Evolutionary conservation across 192 early-diverging fungal genomes (phyloP).

Genomic region (Tieghemiomyces parasiticus): DNA sequence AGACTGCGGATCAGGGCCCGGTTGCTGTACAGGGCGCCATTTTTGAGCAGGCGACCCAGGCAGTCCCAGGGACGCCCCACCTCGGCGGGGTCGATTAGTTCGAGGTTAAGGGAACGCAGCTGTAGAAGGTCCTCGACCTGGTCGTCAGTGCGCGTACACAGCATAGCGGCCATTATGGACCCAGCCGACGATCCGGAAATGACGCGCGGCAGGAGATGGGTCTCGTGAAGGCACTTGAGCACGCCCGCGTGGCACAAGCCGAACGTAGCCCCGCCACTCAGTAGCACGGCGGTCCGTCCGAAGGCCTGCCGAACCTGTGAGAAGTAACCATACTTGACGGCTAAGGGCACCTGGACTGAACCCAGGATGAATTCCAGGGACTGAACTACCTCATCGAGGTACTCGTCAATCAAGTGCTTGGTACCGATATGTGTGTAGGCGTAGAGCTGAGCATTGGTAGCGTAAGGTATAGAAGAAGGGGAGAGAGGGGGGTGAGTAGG

Average conservation of each 20-base stretch:
- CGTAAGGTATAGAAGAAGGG: too few relatives aligned
- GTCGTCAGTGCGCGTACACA: slow-evolving; percentile 69
- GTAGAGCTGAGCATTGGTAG: too few relatives aligned
- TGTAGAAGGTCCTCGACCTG: slow-evolving; percentile 32
- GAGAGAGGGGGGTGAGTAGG: too few relatives aligned
- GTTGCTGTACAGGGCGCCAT: slow-evolving; percentile 17
- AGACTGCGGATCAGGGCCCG: background rate
- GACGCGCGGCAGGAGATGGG: slow-evolving; percentile 59
- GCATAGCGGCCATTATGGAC: slow-evolving; percentile 63
- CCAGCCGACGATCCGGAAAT: slow-evolving; percentile 81
- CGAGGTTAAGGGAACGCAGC: background rate
- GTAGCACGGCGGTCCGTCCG: slow-evolving; percentile 71
- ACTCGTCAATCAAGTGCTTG: slow-evolving; percentile 56
- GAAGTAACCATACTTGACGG: slow-evolving; percentile 60
- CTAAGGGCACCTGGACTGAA: slow-evolving; percentile 26
- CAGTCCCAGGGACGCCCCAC: background rate
- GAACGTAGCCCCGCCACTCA: slow-evolving; percentile 80
- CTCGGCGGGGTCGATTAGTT: slow-evolving; percentile 9
- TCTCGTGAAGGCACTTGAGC: slow-evolving; percentile 49
- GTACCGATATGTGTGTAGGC: slow-evolving; percentile 50
- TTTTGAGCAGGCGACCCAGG: slow-evolving; percentile 15
- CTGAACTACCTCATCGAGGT: slow-evolving; percentile 56
- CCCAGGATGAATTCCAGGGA: slow-evolving; percentile 60
- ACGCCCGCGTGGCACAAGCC: slow-evolving; percentile 76
- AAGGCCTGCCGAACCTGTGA: slow-evolving; percentile 58